Evolutionary conservation across 176 grass and related monocot species (phyloP).

Genomic region (sorghum (Sorghum bicolor)): Sorghum_bicolor_NCBIv3 NC_012877.2:2211001-2211500

Average conservation of each 20-base stretch:
- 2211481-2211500: background rate
- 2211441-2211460: no score
- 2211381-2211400: slow-evolving; percentile 53
- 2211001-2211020: slow-evolving; percentile 38
- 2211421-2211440: background rate
- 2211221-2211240: slow-evolving; percentile 28
- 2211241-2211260: slow-evolving; percentile 53
- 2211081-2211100: background rate
- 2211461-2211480: background rate
- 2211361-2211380: slow-evolving; percentile 82
- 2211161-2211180: slow-evolving; percentile 15
- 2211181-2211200: slow-evolving; percentile 56
- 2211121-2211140: background rate
- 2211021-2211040: slow-evolving; percentile 55
- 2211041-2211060: slow-evolving; percentile 46
- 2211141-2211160: background rate
- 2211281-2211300: slow-evolving; percentile 30
- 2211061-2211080: slow-evolving; percentile 58
- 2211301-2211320: slow-evolving; percentile 90
- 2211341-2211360: slow-evolving; percentile 66
- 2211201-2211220: slow-evolving; percentile 69
- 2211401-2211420: slow-evolving; percentile 49
- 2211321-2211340: slow-evolving; percentile 55
- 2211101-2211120: background rate
- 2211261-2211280: slow-evolving; percentile 39